phyloP scores from a whole-genome alignment of 2,329 filamentous ascomycete genomes.

The Colletotrichum navitas region DNA sequence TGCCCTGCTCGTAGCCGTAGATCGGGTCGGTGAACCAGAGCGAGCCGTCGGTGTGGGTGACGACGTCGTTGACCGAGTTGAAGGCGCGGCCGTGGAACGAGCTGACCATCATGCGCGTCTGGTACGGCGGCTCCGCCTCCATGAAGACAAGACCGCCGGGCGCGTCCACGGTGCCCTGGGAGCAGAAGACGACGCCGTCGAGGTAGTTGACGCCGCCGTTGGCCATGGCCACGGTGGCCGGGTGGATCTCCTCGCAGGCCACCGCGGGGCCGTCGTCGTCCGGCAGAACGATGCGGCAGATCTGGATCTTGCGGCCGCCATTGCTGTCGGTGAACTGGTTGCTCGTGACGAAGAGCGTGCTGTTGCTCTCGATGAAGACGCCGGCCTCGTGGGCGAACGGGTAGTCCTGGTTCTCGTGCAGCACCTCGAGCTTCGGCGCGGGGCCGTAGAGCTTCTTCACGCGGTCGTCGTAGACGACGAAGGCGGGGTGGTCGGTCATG shows the following conservation, averaged over 20 bases:
- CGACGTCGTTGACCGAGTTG: constrained; percentile 64
- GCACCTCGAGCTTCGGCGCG: constrained; percentile 51
- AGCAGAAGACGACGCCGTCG: constrained; percentile 56
- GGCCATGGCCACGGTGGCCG: constrained; percentile 55
- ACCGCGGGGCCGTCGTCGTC: constrained; percentile 12
- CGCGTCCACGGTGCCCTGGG: constrained; percentile 51
- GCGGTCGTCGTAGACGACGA: constrained; percentile 31
- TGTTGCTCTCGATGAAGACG: constrained; percentile 49
- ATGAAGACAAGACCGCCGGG: constrained; percentile 51
- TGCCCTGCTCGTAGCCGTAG: constrained; percentile 63
- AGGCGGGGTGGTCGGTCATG: constrained; percentile 28
- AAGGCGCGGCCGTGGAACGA: constrained; percentile 57
- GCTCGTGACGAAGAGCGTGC: constrained; percentile 52
- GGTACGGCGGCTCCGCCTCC: constrained; percentile 49
- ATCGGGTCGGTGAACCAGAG: constrained; percentile 66
- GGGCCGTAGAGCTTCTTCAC: constrained; percentile 50
- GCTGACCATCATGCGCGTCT: constrained; percentile 49
- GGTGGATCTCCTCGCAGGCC: constrained; percentile 51
- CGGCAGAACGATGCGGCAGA: constrained; percentile 47
- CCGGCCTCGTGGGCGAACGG: constrained; percentile 65
- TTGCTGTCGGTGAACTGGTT: constrained; percentile 47
- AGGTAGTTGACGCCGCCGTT: constrained; percentile 64
- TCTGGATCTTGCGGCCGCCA: constrained; percentile 46
- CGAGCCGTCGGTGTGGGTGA: constrained; percentile 56
- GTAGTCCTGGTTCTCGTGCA: constrained; percentile 54